A percentile compares a stretch with the other conserved stretches of the same genome.
Evolutionary conservation across 345 rosid genomes (phyloP).

Genomic region (Alliaria petiolata): DNA sequence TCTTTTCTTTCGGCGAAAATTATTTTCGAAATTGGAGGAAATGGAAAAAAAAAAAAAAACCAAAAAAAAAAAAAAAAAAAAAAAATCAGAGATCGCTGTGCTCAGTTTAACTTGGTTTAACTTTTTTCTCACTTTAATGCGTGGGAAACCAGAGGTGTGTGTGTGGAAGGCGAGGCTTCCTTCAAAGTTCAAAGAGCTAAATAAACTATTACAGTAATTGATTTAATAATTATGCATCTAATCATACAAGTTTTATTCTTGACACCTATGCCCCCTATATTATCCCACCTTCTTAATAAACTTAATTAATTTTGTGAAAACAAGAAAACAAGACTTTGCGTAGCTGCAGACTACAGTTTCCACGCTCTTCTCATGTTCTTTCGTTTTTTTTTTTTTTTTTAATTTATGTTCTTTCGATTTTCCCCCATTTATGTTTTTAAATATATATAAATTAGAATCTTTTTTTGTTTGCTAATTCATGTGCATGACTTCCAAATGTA

Average conservation of each 20-base stretch:
- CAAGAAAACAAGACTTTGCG: constrained; percentile 4
- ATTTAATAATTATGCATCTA: not conserved
- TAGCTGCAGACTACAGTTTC: not conserved
- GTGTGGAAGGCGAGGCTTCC: constrained; percentile 20
- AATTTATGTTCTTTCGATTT: not conserved
- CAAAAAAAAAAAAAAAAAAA: not conserved
- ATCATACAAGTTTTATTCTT: not conserved
- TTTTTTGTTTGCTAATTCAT: not conserved
- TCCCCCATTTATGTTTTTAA: not conserved
- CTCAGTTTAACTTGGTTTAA: constrained; percentile 6
- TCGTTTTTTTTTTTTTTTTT: no score
- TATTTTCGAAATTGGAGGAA: constrained; percentile 7
- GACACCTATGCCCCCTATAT: not conserved
- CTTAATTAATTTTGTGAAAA: not conserved
- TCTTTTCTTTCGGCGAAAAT: constrained; percentile 30
- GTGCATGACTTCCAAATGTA: constrained; percentile 26
- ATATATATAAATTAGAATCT: not conserved
- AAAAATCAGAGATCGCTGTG: not conserved
- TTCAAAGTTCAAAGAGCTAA: constrained; percentile 20
- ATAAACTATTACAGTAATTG: not conserved
- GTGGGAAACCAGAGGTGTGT: constrained; percentile 36
- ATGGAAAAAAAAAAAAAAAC: not conserved
- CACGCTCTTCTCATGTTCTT: constrained; percentile 22
- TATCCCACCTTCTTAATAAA: not conserved
- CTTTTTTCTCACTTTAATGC: constrained; percentile 12